A percentile compares a stretch with the other conserved stretches of the same genome.
phyloP scores from a whole-genome alignment of 2,329 filamentous ascomycete species.

The Sporothrix euskadiensis region DNA sequence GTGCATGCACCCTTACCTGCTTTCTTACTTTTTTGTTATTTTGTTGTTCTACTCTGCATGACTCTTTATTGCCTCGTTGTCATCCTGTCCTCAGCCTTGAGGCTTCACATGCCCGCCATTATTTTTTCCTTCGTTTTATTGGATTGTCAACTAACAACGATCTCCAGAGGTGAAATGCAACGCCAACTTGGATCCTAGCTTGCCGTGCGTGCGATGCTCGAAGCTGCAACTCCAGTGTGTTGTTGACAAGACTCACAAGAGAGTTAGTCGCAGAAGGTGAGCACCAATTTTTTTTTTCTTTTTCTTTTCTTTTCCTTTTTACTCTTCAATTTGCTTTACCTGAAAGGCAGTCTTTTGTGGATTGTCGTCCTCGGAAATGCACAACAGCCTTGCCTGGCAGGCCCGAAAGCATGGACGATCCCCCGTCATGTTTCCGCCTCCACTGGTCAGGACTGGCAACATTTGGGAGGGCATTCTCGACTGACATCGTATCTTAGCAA shows the following conservation, averaged over 20 bases:
- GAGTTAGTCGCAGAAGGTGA: slow-evolving; percentile 34
- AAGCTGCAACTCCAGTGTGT: slow-evolving; percentile 34
- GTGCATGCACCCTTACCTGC: not conserved
- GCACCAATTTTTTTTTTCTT: not conserved
- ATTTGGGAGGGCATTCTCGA: not conserved
- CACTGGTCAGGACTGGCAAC: not conserved
- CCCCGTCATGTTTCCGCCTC: not conserved
- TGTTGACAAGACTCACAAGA: slow-evolving; percentile 34
- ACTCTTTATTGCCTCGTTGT: not conserved
- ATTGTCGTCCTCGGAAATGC: not conserved
- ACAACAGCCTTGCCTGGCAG: not conserved
- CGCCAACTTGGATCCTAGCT: slow-evolving; percentile 29
- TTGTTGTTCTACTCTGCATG: not conserved
- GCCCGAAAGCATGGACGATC: not conserved
- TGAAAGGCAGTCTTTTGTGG: not conserved
- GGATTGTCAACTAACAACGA: not conserved
- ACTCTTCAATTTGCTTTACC: not conserved
- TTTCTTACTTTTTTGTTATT: not conserved
- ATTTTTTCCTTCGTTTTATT: not conserved
- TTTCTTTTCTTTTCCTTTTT: not conserved
- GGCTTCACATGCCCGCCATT: not conserved
- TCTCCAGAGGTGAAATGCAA: slow-evolving; percentile 35
- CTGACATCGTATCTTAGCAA: slow-evolving; percentile 45
- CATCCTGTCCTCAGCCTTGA: not conserved
- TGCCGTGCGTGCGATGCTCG: slow-evolving; percentile 33